Conservation (phyloP, 805 yeast species). For the Saccharomycopsis guyanensis region DNA sequence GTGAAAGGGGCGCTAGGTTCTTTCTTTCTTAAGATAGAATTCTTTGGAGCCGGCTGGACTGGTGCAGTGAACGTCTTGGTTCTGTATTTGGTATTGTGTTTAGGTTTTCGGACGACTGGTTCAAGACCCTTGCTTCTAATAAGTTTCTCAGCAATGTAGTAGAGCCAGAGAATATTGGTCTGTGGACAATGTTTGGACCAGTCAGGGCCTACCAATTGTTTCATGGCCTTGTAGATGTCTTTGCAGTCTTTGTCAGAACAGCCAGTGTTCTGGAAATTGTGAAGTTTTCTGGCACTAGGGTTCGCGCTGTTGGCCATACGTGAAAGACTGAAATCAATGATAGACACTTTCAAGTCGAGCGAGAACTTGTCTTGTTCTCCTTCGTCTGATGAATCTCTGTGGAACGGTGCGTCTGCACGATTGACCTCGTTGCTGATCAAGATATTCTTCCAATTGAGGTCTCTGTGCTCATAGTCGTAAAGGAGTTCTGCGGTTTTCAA, state of each 20-base stretch:
- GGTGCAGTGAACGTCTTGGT: not conserved
- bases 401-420: no score
- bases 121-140: conserved; percentile 32
- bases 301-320: conserved; percentile 33
- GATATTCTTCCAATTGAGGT: conserved; percentile 60
- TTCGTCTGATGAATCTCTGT: not conserved
- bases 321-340: conserved; percentile 53
- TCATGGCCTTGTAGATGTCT: conserved; percentile 39
- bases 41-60: not conserved
- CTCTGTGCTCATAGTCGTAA: conserved; percentile 61
- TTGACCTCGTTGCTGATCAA: conserved; percentile 30
- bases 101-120: conserved; percentile 3
- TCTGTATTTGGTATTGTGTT: no score
- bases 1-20: conserved; percentile 17
- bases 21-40: conserved; percentile 22
- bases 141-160: conserved; percentile 47
- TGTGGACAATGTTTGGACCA: conserved; percentile 41
- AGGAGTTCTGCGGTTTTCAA: conserved; percentile 45
- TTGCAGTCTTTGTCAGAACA: conserved; percentile 57
- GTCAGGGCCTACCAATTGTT: conserved; percentile 1
- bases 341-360: conserved; percentile 32
- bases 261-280: conserved; percentile 23
- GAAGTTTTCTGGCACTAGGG: conserved; percentile 23
- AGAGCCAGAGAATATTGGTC: conserved; percentile 59
- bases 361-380: not conserved